Evolutionary conservation across 257 asterid species (phyloP).

Genomic region (Rauvolfia tetraphylla): DNA sequence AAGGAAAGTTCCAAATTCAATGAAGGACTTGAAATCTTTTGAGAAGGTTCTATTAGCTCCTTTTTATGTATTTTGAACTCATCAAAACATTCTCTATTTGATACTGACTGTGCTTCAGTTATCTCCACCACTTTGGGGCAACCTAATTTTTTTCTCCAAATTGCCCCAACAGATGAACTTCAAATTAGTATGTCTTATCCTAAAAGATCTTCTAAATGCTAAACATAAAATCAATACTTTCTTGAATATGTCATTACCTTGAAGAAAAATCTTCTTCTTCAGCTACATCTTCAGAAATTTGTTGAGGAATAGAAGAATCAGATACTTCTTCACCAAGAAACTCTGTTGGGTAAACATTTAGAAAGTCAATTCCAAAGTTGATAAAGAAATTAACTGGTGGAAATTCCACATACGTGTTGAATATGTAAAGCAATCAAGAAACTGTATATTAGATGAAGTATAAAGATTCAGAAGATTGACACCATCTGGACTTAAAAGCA

Average conservation of each 20-base stretch:
- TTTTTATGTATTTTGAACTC: not conserved
- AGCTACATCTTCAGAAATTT: slow-evolving; percentile 49
- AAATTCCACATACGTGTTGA: not conserved
- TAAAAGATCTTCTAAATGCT: slow-evolving; percentile 15
- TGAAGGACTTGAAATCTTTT: not conserved
- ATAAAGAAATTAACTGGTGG: not conserved
- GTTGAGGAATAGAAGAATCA: slow-evolving; percentile 59
- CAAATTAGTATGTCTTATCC: not conserved
- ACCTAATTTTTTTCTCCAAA: too few relatives aligned
- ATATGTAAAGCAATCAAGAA: not conserved
- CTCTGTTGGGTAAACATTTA: slow-evolving; percentile 37
- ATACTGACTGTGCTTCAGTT: not conserved
- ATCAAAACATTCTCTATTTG: not conserved
- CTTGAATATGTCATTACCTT: slow-evolving; percentile 46
- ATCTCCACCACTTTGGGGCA: too few relatives aligned
- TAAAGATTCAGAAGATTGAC: not conserved
- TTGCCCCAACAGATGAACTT: too few relatives aligned
- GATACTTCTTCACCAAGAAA: slow-evolving; percentile 63
- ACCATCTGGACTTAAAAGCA: not conserved
- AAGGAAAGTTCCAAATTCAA: not conserved
- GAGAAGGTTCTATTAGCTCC: not conserved
- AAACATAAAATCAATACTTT: slow-evolving; percentile 11
- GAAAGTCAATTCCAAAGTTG: slow-evolving; percentile 16
- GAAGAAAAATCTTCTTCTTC: slow-evolving; percentile 81
- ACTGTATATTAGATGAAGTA: not conserved